Conservation (phyloP, 169 alveolate species). For the Cystoisospora suis region DNA sequence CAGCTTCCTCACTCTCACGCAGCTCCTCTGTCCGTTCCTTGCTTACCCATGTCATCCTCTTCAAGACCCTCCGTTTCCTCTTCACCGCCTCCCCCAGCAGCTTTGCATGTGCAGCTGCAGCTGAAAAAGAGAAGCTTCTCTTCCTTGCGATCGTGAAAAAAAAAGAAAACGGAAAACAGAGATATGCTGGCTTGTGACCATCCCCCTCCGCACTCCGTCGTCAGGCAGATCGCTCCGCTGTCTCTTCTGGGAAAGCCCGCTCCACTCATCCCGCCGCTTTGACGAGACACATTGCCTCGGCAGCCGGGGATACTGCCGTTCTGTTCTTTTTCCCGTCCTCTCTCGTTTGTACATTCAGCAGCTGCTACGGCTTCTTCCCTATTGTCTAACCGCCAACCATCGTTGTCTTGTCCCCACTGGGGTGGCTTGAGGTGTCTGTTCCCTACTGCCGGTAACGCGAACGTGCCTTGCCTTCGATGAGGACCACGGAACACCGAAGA, state of each 20-base stretch:
- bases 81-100: conserved; percentile 26
- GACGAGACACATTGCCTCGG: neutral
- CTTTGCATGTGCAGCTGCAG: conserved; percentile 48
- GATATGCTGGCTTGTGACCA: neutral
- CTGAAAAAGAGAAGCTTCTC: conserved; percentile 45
- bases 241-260: too few relatives aligned
- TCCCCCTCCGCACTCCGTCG: neutral
- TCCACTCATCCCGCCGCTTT: too few relatives aligned
- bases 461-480: too few relatives aligned
- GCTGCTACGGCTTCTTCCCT: neutral
- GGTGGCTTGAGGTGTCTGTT: neutral
- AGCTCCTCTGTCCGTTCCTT: neutral
- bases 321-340: neutral
- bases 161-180: conserved; percentile 15
- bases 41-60: conserved; percentile 17
- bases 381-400: too few relatives aligned
- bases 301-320: neutral
- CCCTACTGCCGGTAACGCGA: too few relatives aligned
- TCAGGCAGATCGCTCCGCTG: neutral
- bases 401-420: too few relatives aligned
- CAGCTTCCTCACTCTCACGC: neutral
- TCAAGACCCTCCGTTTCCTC: neutral
- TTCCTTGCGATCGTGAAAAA: conserved; percentile 20
- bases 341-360: neutral
- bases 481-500: conserved; percentile 1